Evolutionary conservation across 257 asterid species (phyloP), one percentile per base, ranked within the genome.

Genomic region (Cruciata laevipes): DNA sequence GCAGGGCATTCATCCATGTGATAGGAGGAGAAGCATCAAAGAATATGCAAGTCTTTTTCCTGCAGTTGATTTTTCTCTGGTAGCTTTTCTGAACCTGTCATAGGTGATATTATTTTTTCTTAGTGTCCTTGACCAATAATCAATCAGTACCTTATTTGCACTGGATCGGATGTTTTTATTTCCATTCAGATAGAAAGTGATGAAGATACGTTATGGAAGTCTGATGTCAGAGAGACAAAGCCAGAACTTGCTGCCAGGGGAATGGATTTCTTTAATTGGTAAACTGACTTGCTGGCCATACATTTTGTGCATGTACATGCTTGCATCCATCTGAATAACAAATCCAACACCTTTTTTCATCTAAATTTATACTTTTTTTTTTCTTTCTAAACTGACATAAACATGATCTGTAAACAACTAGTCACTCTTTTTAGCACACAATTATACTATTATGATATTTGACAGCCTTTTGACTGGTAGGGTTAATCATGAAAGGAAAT

Each of bases 1-100:
- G 76, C 85, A 91, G 98, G 98, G 98, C 73, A 89, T 91, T 80
- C 96, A 86, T 89, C 98, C 98, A 70, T 91, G 98, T 72, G 98
- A 91, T 76, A 82, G 77, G 85, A 81, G 98, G 77, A 89, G 96
- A 82, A 91, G 89, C 75, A 63, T 87, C 72, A 79, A 87, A 13
- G 98, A 91, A 75, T 91, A 91, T 82, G 78, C 85, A 75, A 65
- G 75, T 76, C 89, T 88, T 68, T 91, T 88, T 68, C 97, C 97
- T 57, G 96, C 95, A 52, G 77, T 91, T 66, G 97, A 91, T 73
- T 88, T 91, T 76, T 86, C 96, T 32, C 76, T 85, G 91, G 97
- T 81, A 77, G 71, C 83, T 70, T 40, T n/a, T 65, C 40, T 38
- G 49, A 63, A 66, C 67, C 58, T 42, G 57, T 67, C 38, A 42